Conservation (phyloP, 768 basidiomycete genomes). For the Podaxis pistillaris region DNA sequence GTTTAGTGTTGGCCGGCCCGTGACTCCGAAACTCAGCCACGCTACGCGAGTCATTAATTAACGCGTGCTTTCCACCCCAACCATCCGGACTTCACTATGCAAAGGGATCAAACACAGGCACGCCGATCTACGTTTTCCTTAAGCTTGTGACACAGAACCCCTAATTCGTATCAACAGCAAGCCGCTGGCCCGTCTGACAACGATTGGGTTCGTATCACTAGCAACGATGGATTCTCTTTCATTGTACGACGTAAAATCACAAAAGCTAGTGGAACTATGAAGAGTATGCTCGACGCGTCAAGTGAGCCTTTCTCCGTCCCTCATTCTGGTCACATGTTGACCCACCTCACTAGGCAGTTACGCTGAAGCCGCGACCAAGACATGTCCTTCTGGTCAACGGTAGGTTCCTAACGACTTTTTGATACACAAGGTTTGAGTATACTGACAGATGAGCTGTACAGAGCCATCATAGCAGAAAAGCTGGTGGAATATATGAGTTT, state of each 20-base stretch:
- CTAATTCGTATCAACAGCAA: not conserved
- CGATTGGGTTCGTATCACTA: slow-evolving; percentile 77
- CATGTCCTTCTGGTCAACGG: slow-evolving; percentile 73
- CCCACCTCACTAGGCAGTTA: slow-evolving; percentile 54
- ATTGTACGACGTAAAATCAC: slow-evolving; percentile 76
- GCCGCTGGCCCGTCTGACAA: slow-evolving; percentile 25
- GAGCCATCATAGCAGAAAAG: slow-evolving; percentile 78
- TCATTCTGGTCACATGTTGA: slow-evolving; percentile 9
- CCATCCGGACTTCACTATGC: not conserved
- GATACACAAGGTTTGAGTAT: not conserved
- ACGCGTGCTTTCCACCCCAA: not conserved
- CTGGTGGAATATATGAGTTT: slow-evolving; percentile 88
- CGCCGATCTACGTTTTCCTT: not conserved
- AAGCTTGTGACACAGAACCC: no score
- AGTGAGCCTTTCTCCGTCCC: slow-evolving; percentile 40
- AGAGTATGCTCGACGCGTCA: slow-evolving; percentile 73
- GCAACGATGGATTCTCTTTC: slow-evolving; percentile 79
- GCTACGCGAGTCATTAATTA: not conserved
- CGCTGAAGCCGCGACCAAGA: slow-evolving; percentile 69
- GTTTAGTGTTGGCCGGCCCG: not conserved
- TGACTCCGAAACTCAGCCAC: not conserved
- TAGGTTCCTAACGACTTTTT: slow-evolving; percentile 27
- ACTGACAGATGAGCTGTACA: slow-evolving; percentile 19
- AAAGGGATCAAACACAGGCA: not conserved
- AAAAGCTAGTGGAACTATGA: slow-evolving; percentile 76